Evolutionary conservation across 2,329 filamentous ascomycete genomes (phyloP).

Genomic region (Aspergillus intermedius): DNA sequence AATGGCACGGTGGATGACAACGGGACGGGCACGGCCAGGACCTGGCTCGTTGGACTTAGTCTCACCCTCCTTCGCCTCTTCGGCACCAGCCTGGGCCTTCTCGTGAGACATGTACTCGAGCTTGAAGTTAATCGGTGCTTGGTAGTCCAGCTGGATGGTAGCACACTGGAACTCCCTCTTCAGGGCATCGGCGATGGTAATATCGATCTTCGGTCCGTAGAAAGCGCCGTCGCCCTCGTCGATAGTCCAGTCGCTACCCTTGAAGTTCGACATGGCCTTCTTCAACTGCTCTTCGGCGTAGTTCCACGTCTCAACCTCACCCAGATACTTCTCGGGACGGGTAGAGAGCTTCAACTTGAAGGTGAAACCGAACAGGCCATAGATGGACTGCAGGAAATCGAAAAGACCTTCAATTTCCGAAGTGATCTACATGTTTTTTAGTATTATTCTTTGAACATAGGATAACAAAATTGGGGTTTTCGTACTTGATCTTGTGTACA

Average conservation of each 20-base stretch:
- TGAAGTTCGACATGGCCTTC: constrained; percentile 72
- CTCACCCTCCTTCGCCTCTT: constrained; percentile 43
- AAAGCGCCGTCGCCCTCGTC: constrained; percentile 96
- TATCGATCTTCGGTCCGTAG: constrained; percentile 98
- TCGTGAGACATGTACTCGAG: constrained; percentile 78
- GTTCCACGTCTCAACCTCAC: constrained; percentile 81
- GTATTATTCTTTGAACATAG: not conserved
- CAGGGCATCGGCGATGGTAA: constrained; percentile 84
- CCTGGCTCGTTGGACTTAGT: constrained; percentile 30
- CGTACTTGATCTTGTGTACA: constrained; percentile 69
- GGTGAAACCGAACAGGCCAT: constrained; percentile 75
- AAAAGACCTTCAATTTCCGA: constrained; percentile 76
- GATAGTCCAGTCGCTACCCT: constrained; percentile 71
- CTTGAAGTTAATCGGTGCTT: constrained; percentile 77
- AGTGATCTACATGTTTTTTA: constrained; percentile 43
- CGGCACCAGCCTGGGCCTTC: constrained; percentile 42
- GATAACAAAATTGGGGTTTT: not conserved
- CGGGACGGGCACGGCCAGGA: constrained; percentile 42
- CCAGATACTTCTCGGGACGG: constrained; percentile 80
- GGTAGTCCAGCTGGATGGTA: constrained; percentile 91
- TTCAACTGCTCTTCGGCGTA: constrained; percentile 75
- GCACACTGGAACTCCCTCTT: constrained; percentile 81
- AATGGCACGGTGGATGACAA: constrained; percentile 48
- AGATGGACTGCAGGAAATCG: constrained; percentile 75
- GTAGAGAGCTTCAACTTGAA: constrained; percentile 96